phyloP scores from a whole-genome alignment of 1,284 basidiomycete genomes.

The Volvariella surrecta region DNA sequence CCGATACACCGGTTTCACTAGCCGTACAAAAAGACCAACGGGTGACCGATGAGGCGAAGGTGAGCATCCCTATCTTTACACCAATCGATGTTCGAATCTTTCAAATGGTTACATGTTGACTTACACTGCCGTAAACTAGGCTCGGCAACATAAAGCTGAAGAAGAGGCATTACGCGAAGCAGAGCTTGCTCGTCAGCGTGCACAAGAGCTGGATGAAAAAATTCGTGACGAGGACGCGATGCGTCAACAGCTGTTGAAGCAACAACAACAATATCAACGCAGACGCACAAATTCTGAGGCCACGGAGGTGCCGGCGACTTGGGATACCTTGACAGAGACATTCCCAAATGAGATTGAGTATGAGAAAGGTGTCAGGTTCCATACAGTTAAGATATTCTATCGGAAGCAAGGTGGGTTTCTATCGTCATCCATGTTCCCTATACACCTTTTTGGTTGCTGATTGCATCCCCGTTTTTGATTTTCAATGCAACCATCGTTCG shows the following conservation, averaged over 20 bases:
- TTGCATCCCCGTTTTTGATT: constrained; percentile 1
- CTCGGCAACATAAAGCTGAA: constrained; percentile 37
- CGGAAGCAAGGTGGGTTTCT: constrained; percentile 49
- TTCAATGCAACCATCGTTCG: background rate
- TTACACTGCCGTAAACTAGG: too few relatives aligned
- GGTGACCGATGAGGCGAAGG: constrained; percentile 56
- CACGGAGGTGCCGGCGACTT: constrained; percentile 46
- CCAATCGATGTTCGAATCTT: constrained; percentile 11
- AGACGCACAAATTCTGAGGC: constrained; percentile 58
- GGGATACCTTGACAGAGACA: constrained; percentile 50
- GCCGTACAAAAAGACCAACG: constrained; percentile 68
- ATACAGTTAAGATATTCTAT: constrained; percentile 61
- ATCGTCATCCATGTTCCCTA: constrained; percentile 8
- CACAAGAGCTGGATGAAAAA: constrained; percentile 51
- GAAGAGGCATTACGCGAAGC: constrained; percentile 41
- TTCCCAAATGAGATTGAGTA: constrained; percentile 51
- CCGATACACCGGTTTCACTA: constrained; percentile 56
- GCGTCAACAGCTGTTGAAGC: constrained; percentile 37
- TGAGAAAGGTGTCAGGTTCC: constrained; percentile 44
- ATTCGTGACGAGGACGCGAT: constrained; percentile 47
- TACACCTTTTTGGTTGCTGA: background rate
- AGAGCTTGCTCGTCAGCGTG: constrained; percentile 35
- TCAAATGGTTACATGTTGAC: constrained; percentile 12
- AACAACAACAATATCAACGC: constrained; percentile 45
- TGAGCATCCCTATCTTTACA: constrained; percentile 12